phyloP scores from a whole-genome alignment of 2,329 filamentous ascomycete species.

The Verticillium nonalfalfae region DNA sequence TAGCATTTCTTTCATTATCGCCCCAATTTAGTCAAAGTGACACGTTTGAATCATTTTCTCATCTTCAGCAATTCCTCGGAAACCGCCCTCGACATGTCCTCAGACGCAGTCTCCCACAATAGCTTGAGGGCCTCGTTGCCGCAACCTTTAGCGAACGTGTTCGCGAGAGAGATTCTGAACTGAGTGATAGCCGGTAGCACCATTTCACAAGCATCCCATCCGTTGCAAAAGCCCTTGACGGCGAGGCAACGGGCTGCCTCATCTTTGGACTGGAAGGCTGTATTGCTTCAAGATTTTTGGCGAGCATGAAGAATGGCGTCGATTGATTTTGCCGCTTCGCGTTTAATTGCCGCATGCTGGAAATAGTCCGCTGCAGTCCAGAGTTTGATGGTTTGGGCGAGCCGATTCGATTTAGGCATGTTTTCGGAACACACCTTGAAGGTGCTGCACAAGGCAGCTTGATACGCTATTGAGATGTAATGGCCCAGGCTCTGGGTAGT shows the following conservation, averaged over 20 bases:
- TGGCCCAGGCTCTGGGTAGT: fast-evolving
- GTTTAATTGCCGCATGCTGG: background rate
- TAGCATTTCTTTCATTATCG: no score
- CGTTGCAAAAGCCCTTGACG: background rate
- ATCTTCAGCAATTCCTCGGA: background rate
- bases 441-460: background rate
- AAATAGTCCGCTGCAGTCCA: background rate
- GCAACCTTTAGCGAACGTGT: background rate
- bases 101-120: background rate
- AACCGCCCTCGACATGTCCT: background rate
- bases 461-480: background rate
- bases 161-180: background rate
- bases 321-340: background rate
- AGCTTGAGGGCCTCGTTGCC: background rate
- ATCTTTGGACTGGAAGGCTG: background rate
- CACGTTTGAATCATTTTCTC: background rate
- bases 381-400: background rate
- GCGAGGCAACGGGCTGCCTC: background rate
- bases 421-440: background rate
- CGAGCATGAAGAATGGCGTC: background rate
- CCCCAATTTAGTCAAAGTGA: no score
- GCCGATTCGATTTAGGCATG: background rate
- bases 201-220: background rate
- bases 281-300: background rate
- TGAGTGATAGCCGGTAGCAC: background rate